phyloP scores from a whole-genome alignment of 805 yeast genomes.

The Blastobotrys terrestris region DNA sequence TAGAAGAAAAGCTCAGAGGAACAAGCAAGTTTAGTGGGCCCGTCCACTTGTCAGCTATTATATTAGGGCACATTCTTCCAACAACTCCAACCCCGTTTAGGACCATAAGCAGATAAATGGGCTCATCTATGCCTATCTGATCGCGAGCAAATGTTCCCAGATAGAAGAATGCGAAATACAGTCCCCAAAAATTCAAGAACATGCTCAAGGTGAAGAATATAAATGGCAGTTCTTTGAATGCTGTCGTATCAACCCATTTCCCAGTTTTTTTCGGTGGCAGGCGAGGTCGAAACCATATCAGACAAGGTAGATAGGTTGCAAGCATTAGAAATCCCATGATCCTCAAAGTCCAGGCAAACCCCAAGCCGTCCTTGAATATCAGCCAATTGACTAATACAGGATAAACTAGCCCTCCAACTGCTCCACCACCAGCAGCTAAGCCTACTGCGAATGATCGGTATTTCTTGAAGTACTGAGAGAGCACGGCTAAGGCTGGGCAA shows the following conservation, averaged over 20 bases:
- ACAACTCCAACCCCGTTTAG: constrained; percentile 35
- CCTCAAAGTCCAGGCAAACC: constrained; percentile 46
- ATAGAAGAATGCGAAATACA: constrained; percentile 30
- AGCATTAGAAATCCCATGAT: constrained; percentile 38
- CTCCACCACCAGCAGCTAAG: constrained; percentile 43
- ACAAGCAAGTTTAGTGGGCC: constrained; percentile 41
- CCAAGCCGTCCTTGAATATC: constrained; percentile 39
- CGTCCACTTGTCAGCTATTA: constrained; percentile 37
- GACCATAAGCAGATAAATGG: constrained; percentile 28
- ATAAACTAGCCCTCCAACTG: constrained; percentile 44
- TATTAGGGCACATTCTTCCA: constrained; percentile 46
- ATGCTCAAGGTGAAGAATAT: constrained; percentile 17
- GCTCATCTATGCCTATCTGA: constrained; percentile 19
- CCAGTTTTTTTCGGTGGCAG: constrained; percentile 25
- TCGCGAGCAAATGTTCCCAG: constrained; percentile 27
- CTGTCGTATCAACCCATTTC: constrained; percentile 18
- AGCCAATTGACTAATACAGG: constrained; percentile 42
- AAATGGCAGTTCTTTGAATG: constrained; percentile 18
- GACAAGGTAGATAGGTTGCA: constrained; percentile 20
- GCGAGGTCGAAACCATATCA: constrained; percentile 20
- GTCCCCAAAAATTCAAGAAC: constrained; percentile 36
- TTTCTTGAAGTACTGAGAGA: constrained; percentile 41
- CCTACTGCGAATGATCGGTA: constrained; percentile 41
- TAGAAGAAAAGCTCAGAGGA: constrained; percentile 21
- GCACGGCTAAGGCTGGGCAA: constrained; percentile 39